Evolutionary conservation across 2,329 filamentous ascomycete genomes (phyloP).

Genomic region (Phyllosticta citrichinensis): DNA sequence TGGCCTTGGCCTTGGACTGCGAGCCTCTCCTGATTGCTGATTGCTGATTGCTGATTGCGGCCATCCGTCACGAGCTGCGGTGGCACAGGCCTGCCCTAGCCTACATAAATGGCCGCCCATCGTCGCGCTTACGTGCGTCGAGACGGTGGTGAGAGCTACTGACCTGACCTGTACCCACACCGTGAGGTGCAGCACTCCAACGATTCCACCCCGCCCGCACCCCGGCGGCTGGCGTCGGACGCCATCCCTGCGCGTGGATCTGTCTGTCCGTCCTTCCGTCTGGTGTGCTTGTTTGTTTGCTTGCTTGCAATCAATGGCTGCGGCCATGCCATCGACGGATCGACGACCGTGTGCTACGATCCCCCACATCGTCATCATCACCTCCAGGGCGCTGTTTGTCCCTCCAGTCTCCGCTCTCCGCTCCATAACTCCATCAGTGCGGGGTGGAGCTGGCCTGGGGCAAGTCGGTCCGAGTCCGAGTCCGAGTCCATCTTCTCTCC

Average conservation of each 20-base stretch:
- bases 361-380: not conserved
- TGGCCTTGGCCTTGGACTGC: not conserved
- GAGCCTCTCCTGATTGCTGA: not conserved
- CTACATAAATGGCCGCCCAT: not conserved
- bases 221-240: not conserved
- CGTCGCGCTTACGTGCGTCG: not conserved
- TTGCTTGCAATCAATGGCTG: no score
- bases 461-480: conserved; percentile 1
- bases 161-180: not conserved
- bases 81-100: not conserved
- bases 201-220: not conserved
- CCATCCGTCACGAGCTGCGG: not conserved
- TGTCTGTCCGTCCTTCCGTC: not conserved
- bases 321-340: not conserved
- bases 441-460: not conserved
- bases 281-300: no score
- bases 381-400: not conserved
- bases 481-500: not conserved
- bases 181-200: no score
- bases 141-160: not conserved
- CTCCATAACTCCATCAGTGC: not conserved
- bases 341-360: not conserved
- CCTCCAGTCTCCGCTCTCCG: not conserved
- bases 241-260: not conserved
- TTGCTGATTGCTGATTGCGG: not conserved